Base-by-base conservation (phyloP, 192 early-diverging fungal species). In the Paraglomus occultum region DNA sequence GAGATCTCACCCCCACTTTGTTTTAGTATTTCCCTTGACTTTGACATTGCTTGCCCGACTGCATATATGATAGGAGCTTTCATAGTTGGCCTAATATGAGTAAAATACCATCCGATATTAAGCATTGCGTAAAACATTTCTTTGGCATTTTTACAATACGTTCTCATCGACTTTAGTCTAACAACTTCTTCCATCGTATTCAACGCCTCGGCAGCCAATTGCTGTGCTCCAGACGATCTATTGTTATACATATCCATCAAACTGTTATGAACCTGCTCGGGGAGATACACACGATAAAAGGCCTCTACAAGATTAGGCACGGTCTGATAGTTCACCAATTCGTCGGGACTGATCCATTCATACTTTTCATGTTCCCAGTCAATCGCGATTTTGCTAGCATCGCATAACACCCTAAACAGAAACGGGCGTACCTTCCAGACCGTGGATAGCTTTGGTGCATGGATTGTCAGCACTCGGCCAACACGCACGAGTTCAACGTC, bases 321-420 rank as follows among this genome's bases (percentile, higher is more conserved):
- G 17, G 48, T 51, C 23, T 42, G 22, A 49, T 51, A 66, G 51
- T 20, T 17, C 15, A 5, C 42, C 18, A 66, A 4, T 51, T 66
- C 64, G 5, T 50, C 10, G 18, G 64, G 64, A 17, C 42, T 66
- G 9, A 66, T 40, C 64, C 64, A 66, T 39, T 66, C 8, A 66
- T 6, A 66, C 23, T 47, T 43, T 40, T 66, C 48, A 66, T 66
- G 64, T 42, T 66, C 64, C 64, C 64, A 66, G 51, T 66, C 38
- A 46, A 66, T 49, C 42, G 38, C 10, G 38, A 66, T 51, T 51
- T 66, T 51, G 40, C 18, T 38, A 15, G 23, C 39, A 17, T 10
- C 17, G 11, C 1, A 14, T 64, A 4, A 11, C 6, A 66, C 18
- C 38, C 4, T 47, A 66, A 66, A 66, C 6, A 66, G 49, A 15